These are phyloP conservation scores for Phytophthora pinifolia DNA, from an alignment of 352 stramenopile genomes.

Conservation along the genomic window DNA sequence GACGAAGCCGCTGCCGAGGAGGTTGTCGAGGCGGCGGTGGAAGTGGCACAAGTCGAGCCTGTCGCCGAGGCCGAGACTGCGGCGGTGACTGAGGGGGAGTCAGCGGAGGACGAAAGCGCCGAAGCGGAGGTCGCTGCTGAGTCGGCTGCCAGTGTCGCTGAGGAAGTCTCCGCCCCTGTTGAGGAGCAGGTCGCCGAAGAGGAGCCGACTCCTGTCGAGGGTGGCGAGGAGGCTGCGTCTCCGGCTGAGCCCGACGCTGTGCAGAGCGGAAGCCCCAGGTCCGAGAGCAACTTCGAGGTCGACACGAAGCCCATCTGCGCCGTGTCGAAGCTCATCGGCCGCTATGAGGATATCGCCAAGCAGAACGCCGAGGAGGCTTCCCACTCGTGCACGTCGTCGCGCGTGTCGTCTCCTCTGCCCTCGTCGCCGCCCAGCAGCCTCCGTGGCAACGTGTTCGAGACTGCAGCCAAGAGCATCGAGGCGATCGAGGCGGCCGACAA, in stretches of 20 bases:
- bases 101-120: not conserved
- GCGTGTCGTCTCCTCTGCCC: constrained; percentile 6
- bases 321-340: constrained; percentile 32
- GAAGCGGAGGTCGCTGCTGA: constrained; percentile 3
- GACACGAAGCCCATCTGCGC: constrained; percentile 30
- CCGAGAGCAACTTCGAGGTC: constrained; percentile 18
- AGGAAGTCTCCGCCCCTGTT: not conserved
- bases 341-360: constrained; percentile 32
- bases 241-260: not conserved
- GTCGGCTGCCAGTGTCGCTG: not conserved
- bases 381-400: constrained; percentile 12
- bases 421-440: constrained; percentile 8
- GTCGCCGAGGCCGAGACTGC: not conserved
- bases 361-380: constrained; percentile 18
- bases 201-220: not conserved
- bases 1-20: not conserved
- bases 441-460: constrained; percentile 16
- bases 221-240: not conserved
- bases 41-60: not conserved
- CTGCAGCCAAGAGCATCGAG: constrained; percentile 17
- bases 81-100: not conserved
- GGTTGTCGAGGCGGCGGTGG: not conserved
- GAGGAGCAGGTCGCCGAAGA: not conserved
- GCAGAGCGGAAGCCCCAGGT: not conserved
- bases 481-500: constrained; percentile 7